Conservation (phyloP, 768 basidiomycete species). For the Boletus bicolor region DNA sequence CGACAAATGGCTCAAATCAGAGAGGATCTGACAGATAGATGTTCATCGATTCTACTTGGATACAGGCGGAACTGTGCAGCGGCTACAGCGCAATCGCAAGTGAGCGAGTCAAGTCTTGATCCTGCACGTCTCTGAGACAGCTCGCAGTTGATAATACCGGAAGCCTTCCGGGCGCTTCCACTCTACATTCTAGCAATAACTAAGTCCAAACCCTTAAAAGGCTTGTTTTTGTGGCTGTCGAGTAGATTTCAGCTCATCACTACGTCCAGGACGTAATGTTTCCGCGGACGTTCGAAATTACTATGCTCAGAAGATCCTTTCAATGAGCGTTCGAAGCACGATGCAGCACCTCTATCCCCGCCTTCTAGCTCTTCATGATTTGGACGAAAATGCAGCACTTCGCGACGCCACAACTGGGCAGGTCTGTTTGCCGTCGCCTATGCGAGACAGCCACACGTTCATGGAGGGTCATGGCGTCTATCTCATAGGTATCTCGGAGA, state of each 20-base stretch:
- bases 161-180: constrained; percentile 85
- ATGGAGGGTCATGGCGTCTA: constrained; percentile 95
- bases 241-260: constrained; percentile 4
- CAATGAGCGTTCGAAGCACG: constrained; percentile 63
- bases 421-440: constrained; percentile 67
- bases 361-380: constrained; percentile 83
- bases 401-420: constrained; percentile 58
- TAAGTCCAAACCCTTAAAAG: constrained; percentile 94
- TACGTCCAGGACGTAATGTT: constrained; percentile 67
- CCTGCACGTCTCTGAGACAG: constrained; percentile 5
- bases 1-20: constrained; percentile 72
- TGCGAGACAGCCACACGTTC: constrained; percentile 77
- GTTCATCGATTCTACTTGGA: constrained; percentile 74
- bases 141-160: constrained; percentile 85
- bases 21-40: constrained; percentile 81
- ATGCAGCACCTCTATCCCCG: constrained; percentile 86
- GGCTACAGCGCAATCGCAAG: constrained; percentile 74
- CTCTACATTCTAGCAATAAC: constrained; percentile 76
- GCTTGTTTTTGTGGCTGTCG: constrained; percentile 36
- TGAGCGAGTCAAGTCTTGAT: constrained; percentile 30
- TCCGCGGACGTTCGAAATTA: constrained; percentile 93
- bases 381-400: constrained; percentile 67
- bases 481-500: constrained; percentile 64
- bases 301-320: constrained; percentile 71
- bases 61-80: constrained; percentile 90